These are phyloP conservation scores for Candida khao-thaluensis DNA, from an alignment of 805 yeast species.

Conservation along the genomic window DNA sequence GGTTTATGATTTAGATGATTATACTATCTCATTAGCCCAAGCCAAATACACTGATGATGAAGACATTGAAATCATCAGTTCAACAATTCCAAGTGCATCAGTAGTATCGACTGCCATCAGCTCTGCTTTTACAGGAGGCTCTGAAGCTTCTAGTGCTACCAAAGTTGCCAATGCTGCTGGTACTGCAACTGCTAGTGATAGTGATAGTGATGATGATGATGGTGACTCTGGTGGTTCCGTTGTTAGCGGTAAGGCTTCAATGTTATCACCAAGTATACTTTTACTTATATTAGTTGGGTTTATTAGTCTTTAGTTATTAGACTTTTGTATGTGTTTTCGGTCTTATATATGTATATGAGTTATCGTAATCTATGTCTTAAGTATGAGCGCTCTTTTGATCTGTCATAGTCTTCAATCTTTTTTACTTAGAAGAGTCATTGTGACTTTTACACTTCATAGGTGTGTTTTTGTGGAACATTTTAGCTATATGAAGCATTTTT, in stretches of 20 bases:
- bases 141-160: constrained; percentile 5
- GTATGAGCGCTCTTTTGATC: no score
- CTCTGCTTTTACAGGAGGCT: constrained; percentile 21
- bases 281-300: neutral
- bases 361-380: no score
- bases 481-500: no score
- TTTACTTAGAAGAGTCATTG: no score
- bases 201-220: neutral
- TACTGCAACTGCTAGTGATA: neutral
- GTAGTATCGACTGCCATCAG: constrained; percentile 54
- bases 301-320: neutral
- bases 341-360: neutral
- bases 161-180: neutral
- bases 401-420: no score
- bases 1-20: constrained; percentile 61
- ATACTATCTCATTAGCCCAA: constrained; percentile 53
- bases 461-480: no score
- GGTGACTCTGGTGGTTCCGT: constrained; percentile 1
- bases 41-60: constrained; percentile 27
- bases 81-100: constrained; percentile 20
- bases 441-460: no score
- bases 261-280: neutral
- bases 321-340: neutral
- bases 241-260: neutral
- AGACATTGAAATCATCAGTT: constrained; percentile 46